These are phyloP conservation scores for Teratosphaeria gauchensis DNA, from an alignment of 2,329 filamentous ascomycete genomes.

Conservation along the genomic window DNA sequence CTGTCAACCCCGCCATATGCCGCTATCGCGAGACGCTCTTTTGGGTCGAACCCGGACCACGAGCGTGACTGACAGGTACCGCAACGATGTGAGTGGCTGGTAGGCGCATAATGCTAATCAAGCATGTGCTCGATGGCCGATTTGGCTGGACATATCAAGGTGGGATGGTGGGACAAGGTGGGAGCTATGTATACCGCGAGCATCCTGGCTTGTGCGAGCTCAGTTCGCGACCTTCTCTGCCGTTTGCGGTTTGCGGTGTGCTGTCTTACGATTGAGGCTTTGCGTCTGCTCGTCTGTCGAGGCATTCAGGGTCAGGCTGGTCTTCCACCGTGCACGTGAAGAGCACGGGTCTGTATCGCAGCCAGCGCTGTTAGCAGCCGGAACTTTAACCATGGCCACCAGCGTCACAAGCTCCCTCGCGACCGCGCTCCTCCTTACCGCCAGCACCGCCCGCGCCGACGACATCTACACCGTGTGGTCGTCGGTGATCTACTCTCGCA, in stretches of 20 bases:
- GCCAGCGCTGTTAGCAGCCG: background rate
- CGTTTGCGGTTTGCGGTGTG: background rate
- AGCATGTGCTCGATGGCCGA: background rate
- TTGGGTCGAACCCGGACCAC: background rate
- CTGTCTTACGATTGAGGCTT: background rate
- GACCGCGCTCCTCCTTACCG: conserved; percentile 11
- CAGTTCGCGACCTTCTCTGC: background rate
- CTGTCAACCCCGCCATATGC: background rate
- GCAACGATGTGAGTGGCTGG: background rate
- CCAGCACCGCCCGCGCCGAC: conserved; percentile 10
- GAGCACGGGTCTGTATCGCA: background rate
- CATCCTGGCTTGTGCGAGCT: background rate
- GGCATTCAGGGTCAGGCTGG: background rate
- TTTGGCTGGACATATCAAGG: background rate
- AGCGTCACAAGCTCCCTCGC: conserved; percentile 10
- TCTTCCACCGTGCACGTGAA: background rate
- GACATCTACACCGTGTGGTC: conserved; percentile 32
- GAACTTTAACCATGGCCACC: conserved; percentile 11
- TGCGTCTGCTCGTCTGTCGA: background rate
- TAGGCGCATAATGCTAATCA: background rate
- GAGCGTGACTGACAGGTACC: background rate
- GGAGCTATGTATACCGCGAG: background rate
- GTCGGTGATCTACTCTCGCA: conserved; percentile 44
- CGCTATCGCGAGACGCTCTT: background rate
- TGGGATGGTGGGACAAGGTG: background rate